These are phyloP conservation scores for Penicillium turbatum DNA, from an alignment of 495 filamentous ascomycete genomes.

Conservation along the genomic window DNA sequence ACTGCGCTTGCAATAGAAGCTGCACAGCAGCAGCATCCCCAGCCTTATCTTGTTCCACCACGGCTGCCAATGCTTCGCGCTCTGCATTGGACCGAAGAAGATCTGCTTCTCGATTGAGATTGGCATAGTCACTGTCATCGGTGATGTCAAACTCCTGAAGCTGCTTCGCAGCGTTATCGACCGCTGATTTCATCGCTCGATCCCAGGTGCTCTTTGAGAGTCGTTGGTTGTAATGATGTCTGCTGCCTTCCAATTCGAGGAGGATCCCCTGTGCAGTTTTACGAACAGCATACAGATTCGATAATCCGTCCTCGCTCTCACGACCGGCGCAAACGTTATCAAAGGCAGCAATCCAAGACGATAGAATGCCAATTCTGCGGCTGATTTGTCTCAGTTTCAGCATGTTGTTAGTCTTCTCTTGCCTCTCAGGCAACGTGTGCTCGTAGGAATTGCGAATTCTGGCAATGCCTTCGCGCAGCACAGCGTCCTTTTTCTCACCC, in stretches of 20 bases:
- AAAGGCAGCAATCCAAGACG: conserved; percentile 89
- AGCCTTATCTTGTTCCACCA: conserved; percentile 77
- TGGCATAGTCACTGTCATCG: conserved; percentile 67
- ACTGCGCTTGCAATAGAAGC: conserved; percentile 79
- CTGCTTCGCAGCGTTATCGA: conserved; percentile 78
- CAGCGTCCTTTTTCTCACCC: conserved; percentile 71
- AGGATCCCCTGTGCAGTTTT: conserved; percentile 85
- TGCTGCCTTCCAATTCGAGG: conserved; percentile 79
- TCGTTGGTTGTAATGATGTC: conserved; percentile 83
- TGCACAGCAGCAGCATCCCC: conserved; percentile 76
- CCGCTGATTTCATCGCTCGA: conserved; percentile 73
- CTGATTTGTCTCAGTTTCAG: conserved; percentile 81
- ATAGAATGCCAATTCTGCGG: conserved; percentile 75
- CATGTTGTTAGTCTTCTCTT: conserved; percentile 74
- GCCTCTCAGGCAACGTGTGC: conserved; percentile 69
- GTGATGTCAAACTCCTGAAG: conserved; percentile 68
- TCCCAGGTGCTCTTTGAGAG: conserved; percentile 81
- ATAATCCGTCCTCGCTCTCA: conserved; percentile 62
- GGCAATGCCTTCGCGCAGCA: conserved; percentile 74
- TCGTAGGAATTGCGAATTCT: conserved; percentile 83
- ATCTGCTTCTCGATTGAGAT: conserved; percentile 76
- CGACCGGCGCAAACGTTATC: conserved; percentile 71
- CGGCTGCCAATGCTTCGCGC: conserved; percentile 69
- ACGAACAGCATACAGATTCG: conserved; percentile 68
- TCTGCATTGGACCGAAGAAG: conserved; percentile 78